Percentiles rank a stretch among this genome's conserved stretches.
Evolutionary conservation across 371 early-diverging fungal species (phyloP).

Genomic region (Apophysomyces elegans): DNA sequence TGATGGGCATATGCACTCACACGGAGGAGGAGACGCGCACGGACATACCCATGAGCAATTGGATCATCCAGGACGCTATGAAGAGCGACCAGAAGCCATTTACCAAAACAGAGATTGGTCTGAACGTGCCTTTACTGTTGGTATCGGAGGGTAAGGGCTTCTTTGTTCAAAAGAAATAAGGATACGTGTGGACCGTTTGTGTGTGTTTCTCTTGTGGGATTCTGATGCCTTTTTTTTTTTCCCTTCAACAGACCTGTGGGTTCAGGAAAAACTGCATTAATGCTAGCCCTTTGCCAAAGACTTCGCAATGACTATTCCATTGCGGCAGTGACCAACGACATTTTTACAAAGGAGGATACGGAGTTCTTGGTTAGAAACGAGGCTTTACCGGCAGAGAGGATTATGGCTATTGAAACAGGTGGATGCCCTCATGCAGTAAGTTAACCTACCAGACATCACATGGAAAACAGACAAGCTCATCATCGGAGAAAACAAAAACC

Average conservation of each 20-base stretch:
- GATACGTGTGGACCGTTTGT: constrained; percentile 12
- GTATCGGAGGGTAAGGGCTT: constrained; percentile 82
- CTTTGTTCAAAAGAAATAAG: too few species aligned
- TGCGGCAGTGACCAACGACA: constrained; percentile 88
- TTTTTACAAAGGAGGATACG: constrained; percentile 90
- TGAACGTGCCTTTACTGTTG: constrained; percentile 93
- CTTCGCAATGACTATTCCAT: constrained; percentile 81
- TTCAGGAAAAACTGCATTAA: constrained; percentile 93
- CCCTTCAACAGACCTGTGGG: constrained; percentile 80
- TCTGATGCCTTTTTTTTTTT: too few species aligned
- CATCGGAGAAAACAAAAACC: background rate
- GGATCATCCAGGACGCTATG: constrained; percentile 85
- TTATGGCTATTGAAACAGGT: constrained; percentile 92
- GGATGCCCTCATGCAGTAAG: constrained; percentile 94
- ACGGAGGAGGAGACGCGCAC: constrained; percentile 47
- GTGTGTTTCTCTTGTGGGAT: constrained; percentile 5
- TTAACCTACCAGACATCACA: background rate
- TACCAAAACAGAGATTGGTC: constrained; percentile 82
- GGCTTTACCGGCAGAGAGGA: constrained; percentile 86
- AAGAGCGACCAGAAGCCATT: constrained; percentile 75
- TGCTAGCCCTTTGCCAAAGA: constrained; percentile 86
- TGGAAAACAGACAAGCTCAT: too few species aligned
- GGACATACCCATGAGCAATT: constrained; percentile 83
- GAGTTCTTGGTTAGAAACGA: constrained; percentile 89
- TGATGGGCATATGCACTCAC: constrained; percentile 26